Percentiles rank a stretch among this genome's conserved stretches.
Conservation (phyloP, 73 alveolate genomes). For the Paraurostyla sp. region DNA sequence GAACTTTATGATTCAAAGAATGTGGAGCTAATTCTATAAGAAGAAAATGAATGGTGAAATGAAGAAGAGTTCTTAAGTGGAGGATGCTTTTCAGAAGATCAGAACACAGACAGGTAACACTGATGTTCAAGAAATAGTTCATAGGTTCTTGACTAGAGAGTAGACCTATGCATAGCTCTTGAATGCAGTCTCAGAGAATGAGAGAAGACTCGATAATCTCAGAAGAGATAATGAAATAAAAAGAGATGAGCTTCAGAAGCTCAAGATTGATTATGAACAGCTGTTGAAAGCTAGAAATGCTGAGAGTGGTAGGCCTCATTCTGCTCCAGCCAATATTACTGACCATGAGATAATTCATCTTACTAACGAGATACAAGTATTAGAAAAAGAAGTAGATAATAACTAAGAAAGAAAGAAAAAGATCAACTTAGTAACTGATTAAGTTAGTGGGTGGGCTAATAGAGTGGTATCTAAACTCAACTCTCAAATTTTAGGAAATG, state of each 20-base stretch:
- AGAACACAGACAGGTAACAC: conserved; percentile 81
- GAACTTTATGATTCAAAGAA: conserved; percentile 75
- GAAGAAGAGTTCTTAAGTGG: conserved; percentile 69
- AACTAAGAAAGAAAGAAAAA: conserved; percentile 66
- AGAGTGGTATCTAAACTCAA: conserved; percentile 63
- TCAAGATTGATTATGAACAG: conserved; percentile 54
- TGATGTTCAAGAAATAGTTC: conserved; percentile 82
- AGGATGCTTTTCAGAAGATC: conserved; percentile 81
- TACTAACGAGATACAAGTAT: conserved; percentile 22
- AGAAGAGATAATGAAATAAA: conserved; percentile 71
- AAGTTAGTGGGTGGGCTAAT: conserved; percentile 75
- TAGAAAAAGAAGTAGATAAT: conserved; percentile 51
- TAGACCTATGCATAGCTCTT: conserved; percentile 75
- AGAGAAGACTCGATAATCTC: conserved; percentile 70
- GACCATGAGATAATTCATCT: conserved; percentile 7
- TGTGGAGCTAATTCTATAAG: conserved; percentile 75
- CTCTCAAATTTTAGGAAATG: conserved; percentile 37
- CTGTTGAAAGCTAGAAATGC: no score
- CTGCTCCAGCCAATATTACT: no score
- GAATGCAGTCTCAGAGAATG: conserved; percentile 79
- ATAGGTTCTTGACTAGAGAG: conserved; percentile 78
- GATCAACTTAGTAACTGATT: conserved; percentile 72
- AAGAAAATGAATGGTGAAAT: conserved; percentile 77
- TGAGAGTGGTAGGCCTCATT: no score
- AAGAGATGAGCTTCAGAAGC: conserved; percentile 59